Percentiles rank a stretch among this genome's conserved stretches.
Conservation (phyloP, 192 early-diverging fungal genomes). For the Entrophospora sp. region DNA sequence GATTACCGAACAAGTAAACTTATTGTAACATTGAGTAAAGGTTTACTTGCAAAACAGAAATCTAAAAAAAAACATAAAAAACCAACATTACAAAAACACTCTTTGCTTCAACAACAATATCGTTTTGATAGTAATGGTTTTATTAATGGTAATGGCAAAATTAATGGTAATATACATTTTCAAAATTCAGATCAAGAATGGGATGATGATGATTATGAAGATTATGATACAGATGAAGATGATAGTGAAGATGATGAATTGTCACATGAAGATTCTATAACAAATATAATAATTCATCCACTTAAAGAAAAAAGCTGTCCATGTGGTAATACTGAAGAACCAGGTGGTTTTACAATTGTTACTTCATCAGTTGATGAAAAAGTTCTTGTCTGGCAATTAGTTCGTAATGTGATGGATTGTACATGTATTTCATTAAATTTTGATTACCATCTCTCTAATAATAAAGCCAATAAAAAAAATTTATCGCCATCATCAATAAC, state of each 20-base stretch:
- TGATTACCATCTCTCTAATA: too few relatives aligned
- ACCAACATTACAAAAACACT: background rate
- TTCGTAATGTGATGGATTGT: background rate
- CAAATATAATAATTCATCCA: conserved; percentile 2
- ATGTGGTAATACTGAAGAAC: background rate
- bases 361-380: conserved; percentile 3
- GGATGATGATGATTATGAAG: too few relatives aligned
- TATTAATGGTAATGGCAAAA: background rate
- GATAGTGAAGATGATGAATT: background rate
- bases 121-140: too few relatives aligned
- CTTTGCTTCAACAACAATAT: background rate
- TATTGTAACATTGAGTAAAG: background rate
- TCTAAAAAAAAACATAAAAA: background rate
- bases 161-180: background rate
- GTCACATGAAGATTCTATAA: background rate
- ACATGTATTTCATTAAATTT: background rate
- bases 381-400: background rate
- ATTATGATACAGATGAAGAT: background rate
- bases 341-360: background rate
- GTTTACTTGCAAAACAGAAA: background rate
- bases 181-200: background rate
- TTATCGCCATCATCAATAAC: too few relatives aligned
- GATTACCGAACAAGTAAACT: background rate
- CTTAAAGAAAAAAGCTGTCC: background rate
- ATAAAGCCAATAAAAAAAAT: too few relatives aligned